A percentile compares a stretch with the other conserved stretches of the same genome.
These are phyloP conservation scores for Ananas comosus DNA, from an alignment of 176 grass and related monocot species.

Conservation along the genomic window DNA sequence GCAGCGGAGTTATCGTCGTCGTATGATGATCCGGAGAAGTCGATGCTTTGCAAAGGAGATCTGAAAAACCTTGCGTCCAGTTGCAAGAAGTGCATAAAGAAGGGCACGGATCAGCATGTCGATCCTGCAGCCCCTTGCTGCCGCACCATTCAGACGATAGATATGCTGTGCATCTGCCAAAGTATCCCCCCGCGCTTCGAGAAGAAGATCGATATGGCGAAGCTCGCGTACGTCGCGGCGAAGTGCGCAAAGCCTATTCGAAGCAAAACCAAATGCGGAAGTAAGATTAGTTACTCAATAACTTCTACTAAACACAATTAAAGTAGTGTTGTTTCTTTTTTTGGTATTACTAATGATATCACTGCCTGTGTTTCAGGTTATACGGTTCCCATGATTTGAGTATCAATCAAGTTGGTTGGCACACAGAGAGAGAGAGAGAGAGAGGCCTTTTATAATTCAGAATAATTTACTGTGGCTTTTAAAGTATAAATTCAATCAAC, in stretches of 20 bases:
- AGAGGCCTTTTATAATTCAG: no score
- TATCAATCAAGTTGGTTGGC: no score
- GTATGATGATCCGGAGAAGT: no score
- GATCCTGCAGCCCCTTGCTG: conserved; percentile 29
- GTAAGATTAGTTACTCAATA: not conserved
- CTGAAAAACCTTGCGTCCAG: not conserved
- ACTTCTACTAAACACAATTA: no score
- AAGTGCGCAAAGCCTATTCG: conserved; percentile 1
- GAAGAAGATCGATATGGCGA: conserved; percentile 31
- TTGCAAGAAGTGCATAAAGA: conserved; percentile 24
- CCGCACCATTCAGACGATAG: not conserved
- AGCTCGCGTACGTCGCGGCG: conserved; percentile 22
- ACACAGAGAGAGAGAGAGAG: no score
- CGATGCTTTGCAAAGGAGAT: not conserved
- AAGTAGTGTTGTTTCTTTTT: no score
- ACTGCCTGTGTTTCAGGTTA: no score
- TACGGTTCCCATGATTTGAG: no score
- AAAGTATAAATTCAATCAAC: no score
- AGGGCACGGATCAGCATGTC: conserved; percentile 8
- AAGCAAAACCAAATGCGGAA: conserved; percentile 18
- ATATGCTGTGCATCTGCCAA: conserved; percentile 26
- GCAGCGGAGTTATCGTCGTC: not conserved
- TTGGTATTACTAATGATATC: no score
- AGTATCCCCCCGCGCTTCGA: conserved; percentile 18
- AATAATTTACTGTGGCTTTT: no score